Percentiles rank a stretch among this genome's conserved stretches.
Conservation (phyloP, 73 alveolate species). For the Paramecium pentaurelia region DNA sequence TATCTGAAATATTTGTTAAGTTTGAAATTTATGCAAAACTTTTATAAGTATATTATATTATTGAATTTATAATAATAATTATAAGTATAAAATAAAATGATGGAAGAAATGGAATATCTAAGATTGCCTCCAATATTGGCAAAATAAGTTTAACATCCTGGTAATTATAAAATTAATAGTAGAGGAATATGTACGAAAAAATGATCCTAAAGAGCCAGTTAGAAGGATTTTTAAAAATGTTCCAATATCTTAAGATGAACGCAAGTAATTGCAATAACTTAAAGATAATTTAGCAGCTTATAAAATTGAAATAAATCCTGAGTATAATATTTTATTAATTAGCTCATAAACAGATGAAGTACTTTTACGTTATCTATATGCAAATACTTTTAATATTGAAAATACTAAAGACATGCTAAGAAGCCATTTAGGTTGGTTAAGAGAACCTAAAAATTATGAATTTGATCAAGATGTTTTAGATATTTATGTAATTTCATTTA, state of each 20-base stretch:
- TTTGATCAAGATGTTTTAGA: conserved; percentile 13
- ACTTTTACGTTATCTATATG: conserved; percentile 9
- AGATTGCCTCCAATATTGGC: conserved; percentile 11
- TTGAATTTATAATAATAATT: not conserved
- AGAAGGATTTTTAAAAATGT: conserved; percentile 28
- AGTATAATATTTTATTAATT: not conserved
- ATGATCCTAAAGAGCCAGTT: not conserved
- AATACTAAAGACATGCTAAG: not conserved
- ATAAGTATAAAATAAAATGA: not conserved
- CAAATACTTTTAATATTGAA: not conserved
- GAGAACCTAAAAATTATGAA: conserved; percentile 6
- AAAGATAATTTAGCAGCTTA: not conserved
- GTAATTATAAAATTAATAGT: not conserved
- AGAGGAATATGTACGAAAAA: conserved; percentile 18
- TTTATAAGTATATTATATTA: not conserved
- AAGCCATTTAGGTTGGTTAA: not conserved
- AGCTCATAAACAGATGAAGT: conserved; percentile 43
- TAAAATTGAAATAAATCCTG: not conserved
- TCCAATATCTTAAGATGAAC: not conserved
- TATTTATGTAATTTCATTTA: not conserved
- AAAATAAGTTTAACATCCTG: conserved; percentile 21
- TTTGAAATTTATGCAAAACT: not conserved
- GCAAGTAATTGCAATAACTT: not conserved
- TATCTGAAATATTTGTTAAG: not conserved
- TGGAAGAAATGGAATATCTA: conserved; percentile 28